Percentiles rank a stretch among this genome's conserved stretches.
Evolutionary conservation across 176 grass and related monocot species (phyloP).

Genomic region (Triticum monococcum): DNA sequence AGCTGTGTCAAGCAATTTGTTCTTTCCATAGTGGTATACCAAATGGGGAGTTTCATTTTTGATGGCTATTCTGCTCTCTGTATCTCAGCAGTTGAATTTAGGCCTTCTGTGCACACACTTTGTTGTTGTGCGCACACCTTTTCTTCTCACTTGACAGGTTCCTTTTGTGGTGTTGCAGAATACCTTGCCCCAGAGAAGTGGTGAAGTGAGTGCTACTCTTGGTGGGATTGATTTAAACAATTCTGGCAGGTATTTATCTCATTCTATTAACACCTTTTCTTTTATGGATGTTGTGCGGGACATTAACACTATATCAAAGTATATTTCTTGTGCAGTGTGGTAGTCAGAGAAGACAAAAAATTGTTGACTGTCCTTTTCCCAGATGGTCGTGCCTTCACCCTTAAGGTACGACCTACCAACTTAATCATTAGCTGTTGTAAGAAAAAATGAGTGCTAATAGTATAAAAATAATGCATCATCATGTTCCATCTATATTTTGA

Average conservation of each 20-base stretch:
- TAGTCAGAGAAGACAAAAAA: slow-evolving; percentile 99
- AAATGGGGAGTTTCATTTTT: slow-evolving; percentile 13
- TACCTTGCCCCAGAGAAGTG: slow-evolving; percentile 86
- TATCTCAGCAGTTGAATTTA: background rate
- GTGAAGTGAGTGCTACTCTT: slow-evolving; percentile 91
- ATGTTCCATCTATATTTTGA: slow-evolving; percentile 6
- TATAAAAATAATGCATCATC: background rate
- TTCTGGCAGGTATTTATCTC: slow-evolving; percentile 88
- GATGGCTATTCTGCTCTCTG: background rate
- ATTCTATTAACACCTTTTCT: slow-evolving; percentile 10
- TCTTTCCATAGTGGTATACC: slow-evolving; percentile 18
- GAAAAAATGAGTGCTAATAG: background rate
- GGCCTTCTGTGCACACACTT: slow-evolving; percentile 9
- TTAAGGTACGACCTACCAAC: slow-evolving; percentile 55
- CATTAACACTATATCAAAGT: slow-evolving; percentile 22
- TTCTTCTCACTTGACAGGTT: slow-evolving; percentile 23
- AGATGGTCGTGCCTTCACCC: slow-evolving; percentile 96
- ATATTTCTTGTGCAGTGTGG: slow-evolving; percentile 63
- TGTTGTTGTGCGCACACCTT: background rate
- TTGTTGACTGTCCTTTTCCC: slow-evolving; percentile 96
- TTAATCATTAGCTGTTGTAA: slow-evolving; percentile 4
- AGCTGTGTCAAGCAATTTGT: background rate
- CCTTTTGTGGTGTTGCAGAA: slow-evolving; percentile 54
- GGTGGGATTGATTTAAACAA: slow-evolving; percentile 99
- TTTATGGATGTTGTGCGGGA: background rate